Conservation (phyloP, 2,329 filamentous ascomycete species). For the Aspergillus spinulosporus region DNA sequence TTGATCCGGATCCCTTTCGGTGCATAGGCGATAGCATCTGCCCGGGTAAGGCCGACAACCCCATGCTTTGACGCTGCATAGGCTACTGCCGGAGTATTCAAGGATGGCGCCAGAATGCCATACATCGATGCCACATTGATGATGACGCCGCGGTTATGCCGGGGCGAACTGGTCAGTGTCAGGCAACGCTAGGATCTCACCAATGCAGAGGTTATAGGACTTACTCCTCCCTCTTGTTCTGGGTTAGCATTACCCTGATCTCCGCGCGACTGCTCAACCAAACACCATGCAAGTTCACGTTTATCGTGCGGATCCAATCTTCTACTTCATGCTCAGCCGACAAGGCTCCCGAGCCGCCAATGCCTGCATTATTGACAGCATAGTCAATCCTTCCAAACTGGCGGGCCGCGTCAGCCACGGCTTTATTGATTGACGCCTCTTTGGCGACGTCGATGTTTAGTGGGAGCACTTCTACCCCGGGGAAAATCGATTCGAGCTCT, state of each 20-base stretch:
- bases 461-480: background rate
- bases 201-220: no score
- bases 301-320: conserved; percentile 4
- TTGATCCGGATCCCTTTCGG: conserved; percentile 58
- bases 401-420: background rate
- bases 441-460: conserved; percentile 8
- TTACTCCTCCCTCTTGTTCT: conserved; percentile 14
- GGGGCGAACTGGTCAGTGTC: background rate
- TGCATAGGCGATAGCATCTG: conserved; percentile 44
- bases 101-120: background rate
- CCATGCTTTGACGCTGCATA: conserved; percentile 39
- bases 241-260: conserved; percentile 9
- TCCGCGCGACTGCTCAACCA: conserved; percentile 14
- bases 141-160: conserved; percentile 9
- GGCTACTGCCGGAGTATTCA: conserved; percentile 10
- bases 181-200: no score
- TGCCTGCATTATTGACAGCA: conserved; percentile 11
- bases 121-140: conserved; percentile 14
- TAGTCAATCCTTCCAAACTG: conserved; percentile 9
- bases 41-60: background rate
- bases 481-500: background rate
- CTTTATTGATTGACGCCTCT: conserved; percentile 2
- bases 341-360: background rate
- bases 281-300: conserved; percentile 8
- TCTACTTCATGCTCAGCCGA: background rate